Percentiles rank a stretch among this genome's conserved stretches.
Conservation (phyloP, 345 rosid genomes). For the Mangifera indica region DNA sequence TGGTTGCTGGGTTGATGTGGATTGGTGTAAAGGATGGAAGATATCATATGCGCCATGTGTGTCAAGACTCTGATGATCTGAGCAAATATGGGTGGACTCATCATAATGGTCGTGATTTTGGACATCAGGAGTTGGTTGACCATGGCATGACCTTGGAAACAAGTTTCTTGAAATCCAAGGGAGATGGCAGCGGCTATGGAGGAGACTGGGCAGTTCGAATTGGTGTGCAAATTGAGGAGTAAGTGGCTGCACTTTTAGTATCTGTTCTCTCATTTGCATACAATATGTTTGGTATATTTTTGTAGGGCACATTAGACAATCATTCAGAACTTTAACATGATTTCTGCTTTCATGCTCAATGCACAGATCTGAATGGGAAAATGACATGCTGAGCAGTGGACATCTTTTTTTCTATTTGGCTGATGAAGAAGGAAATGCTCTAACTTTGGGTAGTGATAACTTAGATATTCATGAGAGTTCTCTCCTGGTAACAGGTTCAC, state of each 20-base stretch:
- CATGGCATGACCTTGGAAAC: constrained; percentile 65
- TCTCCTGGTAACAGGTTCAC: constrained; percentile 69
- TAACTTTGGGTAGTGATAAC: constrained; percentile 41
- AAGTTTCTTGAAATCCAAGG: constrained; percentile 76
- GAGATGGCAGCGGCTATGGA: constrained; percentile 77
- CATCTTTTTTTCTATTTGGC: constrained; percentile 86
- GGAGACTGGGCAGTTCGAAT: constrained; percentile 92
- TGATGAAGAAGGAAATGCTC: constrained; percentile 69
- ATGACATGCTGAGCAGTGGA: constrained; percentile 47
- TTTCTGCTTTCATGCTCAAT: constrained; percentile 2
- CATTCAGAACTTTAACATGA: background rate
- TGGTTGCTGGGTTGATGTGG: constrained; percentile 96
- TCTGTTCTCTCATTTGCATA: background rate
- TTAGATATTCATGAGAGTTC: constrained; percentile 36
- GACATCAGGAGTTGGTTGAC: constrained; percentile 68
- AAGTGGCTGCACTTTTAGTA: constrained; percentile 16
- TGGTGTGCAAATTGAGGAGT: constrained; percentile 51
- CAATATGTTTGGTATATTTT: background rate
- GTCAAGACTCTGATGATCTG: constrained; percentile 71
- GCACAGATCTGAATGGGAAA: constrained; percentile 39
- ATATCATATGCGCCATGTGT: constrained; percentile 67
- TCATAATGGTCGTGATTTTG: constrained; percentile 90
- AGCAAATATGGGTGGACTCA: constrained; percentile 76
- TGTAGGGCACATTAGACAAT: background rate
- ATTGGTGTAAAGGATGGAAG: constrained; percentile 68